Base-by-base conservation (phyloP, 495 filamentous ascomycete genomes). In the Penicillium turbatum region DNA sequence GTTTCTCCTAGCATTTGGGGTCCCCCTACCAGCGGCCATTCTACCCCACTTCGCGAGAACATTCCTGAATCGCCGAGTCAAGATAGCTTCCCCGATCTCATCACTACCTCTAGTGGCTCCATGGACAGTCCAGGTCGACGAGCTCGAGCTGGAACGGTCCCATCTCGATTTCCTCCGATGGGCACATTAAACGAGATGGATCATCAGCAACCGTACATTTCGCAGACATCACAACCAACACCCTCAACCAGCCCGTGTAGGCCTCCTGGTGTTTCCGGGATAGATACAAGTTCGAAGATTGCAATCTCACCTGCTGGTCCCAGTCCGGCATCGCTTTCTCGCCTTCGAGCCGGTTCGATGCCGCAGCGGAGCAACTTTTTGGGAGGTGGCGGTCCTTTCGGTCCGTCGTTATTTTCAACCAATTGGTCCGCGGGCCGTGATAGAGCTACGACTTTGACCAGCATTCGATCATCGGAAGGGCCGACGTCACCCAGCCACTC, bases 11-110 rank as follows among this genome's bases (percentile, higher is more conserved):
- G 88, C 67, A 83, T 92, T 26, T 97, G 95, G 93, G 92, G 90
- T 27, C 92, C 93, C 35, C 93, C 93, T 48, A 92, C 95, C 30
- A 95, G 91, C 67, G 92, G 90, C 50, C 87, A 95, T 74, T 96
- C 93, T 40, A 97, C 93, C 17, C 95, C 93, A 55, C 80, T 98
- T 51, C 88, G 93, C 55, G 93, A 97, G 73, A 96, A 93, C 50
- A 96, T 97, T 47, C 95, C 93, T 57, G 93, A 98, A 74, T 95
- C 91, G 9, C 86, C 86, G n/a, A 90, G 87, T 48, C 90, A 89
- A 62, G 93, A 97, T 72, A 92, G 88, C 53, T 97, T 97, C 61
- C 91, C 93, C 16, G 92, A 97, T 63, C 87, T 95, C 64, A 79
- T 87, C 34, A 82, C 89, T 54, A 76, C 75, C n/a, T 61, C 77